Evolutionary conservation across 768 basidiomycete genomes (phyloP), one percentile per base, ranked within the genome.

Genomic region (Boletus sensibilis): DNA sequence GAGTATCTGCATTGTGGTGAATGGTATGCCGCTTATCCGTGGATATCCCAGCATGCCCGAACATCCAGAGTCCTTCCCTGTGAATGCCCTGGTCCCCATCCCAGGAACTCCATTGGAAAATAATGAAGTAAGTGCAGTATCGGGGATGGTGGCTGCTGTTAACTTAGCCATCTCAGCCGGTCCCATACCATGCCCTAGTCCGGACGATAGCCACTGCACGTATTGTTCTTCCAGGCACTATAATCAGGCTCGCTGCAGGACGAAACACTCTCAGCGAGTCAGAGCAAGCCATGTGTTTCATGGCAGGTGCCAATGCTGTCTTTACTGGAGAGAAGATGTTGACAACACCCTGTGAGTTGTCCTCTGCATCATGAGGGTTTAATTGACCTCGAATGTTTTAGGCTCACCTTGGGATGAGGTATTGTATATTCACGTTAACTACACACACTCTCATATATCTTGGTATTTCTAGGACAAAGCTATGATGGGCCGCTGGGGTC

Each of bases 321-420:
- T 98, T 98, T 72, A 98, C 96, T n/a, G 96, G 95, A 41, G 96
- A 98, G 69, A 81, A 87, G 64, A 98, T 98, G 96, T 73, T 98
- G 62, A 98, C 96, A 13, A 98, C 96, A 14, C 94, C 95, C 44
- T 97, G 94, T 89, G 66, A 76, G 90, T 79, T 33, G 53, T 31
- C 54, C 35, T 44, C 13, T 51, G 48, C 27, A 18, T 16, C 14
- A 40, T 42, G 46, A 41, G 14, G n/a, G 10, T 55, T 21, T 44
- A 12, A 55, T 46, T 60, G 14, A 66, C 52, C 39, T 44, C 38
- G 33, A 40, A 38, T 55, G 50, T 50, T 49, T 47, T 61, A 91
- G 91, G 90, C 70, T 89, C 91, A 11, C 91, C 93, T 41, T 98
- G 95, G 96, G 94, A 97, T 66, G 92, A 95, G 78, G 88, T 85